These are phyloP conservation scores for Kwoniella sp. DNA, from an alignment of 768 basidiomycete species.

Conservation along the genomic window DNA sequence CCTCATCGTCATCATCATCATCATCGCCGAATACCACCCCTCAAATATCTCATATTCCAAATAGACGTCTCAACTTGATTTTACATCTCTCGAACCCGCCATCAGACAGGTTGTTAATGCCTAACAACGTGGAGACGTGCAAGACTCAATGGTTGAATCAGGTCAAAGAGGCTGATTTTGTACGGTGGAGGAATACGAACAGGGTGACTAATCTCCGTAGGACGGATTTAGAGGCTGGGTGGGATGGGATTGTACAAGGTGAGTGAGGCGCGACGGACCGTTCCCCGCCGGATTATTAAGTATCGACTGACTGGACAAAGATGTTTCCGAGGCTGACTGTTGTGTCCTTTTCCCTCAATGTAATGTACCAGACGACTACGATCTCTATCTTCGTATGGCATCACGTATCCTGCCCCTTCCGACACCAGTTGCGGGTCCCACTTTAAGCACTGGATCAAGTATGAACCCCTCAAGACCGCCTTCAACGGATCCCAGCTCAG, in stretches of 20 bases:
- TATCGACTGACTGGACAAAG: too few relatives aligned
- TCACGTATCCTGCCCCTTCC: slow-evolving; percentile 86
- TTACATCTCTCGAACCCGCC: slow-evolving; percentile 88
- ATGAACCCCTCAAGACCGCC: slow-evolving; percentile 62
- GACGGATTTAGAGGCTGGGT: slow-evolving; percentile 90
- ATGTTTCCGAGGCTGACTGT: too few relatives aligned
- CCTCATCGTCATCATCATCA: slow-evolving; percentile 62
- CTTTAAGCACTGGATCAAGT: background rate
- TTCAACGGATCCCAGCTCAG: slow-evolving; percentile 58
- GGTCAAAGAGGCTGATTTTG: slow-evolving; percentile 93
- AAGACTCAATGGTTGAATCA: slow-evolving; percentile 95
- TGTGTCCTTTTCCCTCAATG: slow-evolving; percentile 5
- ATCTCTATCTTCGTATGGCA: slow-evolving; percentile 90
- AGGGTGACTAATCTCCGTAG: slow-evolving; percentile 87
- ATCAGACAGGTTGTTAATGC: slow-evolving; percentile 76
- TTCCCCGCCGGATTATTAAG: too few relatives aligned
- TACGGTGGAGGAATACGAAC: slow-evolving; percentile 94
- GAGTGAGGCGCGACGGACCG: too few relatives aligned
- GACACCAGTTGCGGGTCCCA: background rate
- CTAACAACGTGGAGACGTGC: slow-evolving; percentile 79
- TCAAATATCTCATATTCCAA: slow-evolving; percentile 9
- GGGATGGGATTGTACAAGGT: slow-evolving; percentile 97
- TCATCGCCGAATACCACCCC: slow-evolving; percentile 17
- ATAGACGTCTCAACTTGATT: slow-evolving; percentile 65
- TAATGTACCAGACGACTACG: slow-evolving; percentile 83